phyloP scores from a whole-genome alignment of 768 basidiomycete genomes.

The Tricholoma hemisulphureum region DNA sequence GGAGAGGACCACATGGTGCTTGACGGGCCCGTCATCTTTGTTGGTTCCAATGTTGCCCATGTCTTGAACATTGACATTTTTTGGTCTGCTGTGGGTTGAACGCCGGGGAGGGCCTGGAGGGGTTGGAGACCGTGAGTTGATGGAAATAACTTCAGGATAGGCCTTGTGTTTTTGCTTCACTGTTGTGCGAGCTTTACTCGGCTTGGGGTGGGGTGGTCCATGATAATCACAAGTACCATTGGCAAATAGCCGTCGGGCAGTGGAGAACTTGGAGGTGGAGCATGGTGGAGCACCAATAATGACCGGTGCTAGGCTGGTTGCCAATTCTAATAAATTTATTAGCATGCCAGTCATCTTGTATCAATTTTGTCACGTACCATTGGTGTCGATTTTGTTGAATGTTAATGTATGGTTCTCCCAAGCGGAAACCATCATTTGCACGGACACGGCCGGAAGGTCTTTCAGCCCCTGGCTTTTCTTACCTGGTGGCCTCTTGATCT shows the following conservation, averaged over 20 bases:
- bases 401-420: too few relatives aligned
- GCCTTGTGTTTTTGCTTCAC: not conserved
- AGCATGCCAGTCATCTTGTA: not conserved
- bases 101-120: not conserved
- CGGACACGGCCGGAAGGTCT: not conserved
- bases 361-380: too few relatives aligned
- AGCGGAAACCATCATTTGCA: too few relatives aligned
- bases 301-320: not conserved
- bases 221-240: not conserved
- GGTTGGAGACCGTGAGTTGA: not conserved
- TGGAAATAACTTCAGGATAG: not conserved
- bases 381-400: too few relatives aligned
- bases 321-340: too few relatives aligned
- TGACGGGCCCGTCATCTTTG: not conserved
- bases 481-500: not conserved
- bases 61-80: not conserved
- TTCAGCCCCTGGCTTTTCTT: not conserved
- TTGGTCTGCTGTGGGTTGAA: not conserved
- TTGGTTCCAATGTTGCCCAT: not conserved
- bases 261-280: not conserved
- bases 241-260: not conserved
- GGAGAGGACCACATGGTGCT: not conserved
- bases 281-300: not conserved
- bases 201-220: slow-evolving; percentile 6
- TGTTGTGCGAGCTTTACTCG: not conserved